Conservation (phyloP, 129 eudicot species). For the sunflower (Helianthus annuus) region DNA sequence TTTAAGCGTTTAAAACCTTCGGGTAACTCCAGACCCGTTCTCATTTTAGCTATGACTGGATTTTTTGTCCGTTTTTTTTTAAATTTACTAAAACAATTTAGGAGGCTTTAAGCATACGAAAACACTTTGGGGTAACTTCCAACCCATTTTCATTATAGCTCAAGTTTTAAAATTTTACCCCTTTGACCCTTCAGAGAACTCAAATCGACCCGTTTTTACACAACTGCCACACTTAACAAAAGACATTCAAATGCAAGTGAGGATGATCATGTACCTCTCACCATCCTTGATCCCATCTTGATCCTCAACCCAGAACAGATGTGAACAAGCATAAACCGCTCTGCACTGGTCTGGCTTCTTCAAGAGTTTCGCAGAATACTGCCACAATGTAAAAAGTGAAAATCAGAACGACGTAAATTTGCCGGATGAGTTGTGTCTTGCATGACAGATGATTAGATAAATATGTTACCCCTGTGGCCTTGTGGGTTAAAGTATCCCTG, state of each 20-base stretch:
- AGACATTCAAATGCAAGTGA: constrained; percentile 14
- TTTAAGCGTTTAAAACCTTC: background rate
- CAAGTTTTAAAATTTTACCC: background rate
- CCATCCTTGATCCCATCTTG: constrained; percentile 88
- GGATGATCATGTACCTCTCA: constrained; percentile 59
- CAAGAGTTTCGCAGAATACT: constrained; percentile 99
- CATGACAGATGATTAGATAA: constrained; percentile 4
- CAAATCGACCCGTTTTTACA: background rate
- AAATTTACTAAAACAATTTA: background rate
- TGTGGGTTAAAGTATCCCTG: constrained; percentile 96
- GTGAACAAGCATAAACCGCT: constrained; percentile 98
- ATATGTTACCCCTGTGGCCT: constrained; percentile 93
- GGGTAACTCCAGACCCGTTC: background rate
- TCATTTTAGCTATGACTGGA: background rate
- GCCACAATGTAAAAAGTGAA: constrained; percentile 2
- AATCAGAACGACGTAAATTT: background rate
- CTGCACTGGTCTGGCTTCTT: constrained; percentile 98
- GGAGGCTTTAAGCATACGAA: background rate
- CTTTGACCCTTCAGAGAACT: background rate
- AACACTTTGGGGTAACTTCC: background rate
- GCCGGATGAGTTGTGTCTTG: background rate
- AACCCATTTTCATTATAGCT: background rate
- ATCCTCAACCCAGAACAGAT: constrained; percentile 95
- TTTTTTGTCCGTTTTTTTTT: no score
- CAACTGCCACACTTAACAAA: background rate